These are phyloP conservation scores for Colletotrichum kahawae DNA, from an alignment of 2,329 filamentous ascomycete genomes.

Conservation along the genomic window DNA sequence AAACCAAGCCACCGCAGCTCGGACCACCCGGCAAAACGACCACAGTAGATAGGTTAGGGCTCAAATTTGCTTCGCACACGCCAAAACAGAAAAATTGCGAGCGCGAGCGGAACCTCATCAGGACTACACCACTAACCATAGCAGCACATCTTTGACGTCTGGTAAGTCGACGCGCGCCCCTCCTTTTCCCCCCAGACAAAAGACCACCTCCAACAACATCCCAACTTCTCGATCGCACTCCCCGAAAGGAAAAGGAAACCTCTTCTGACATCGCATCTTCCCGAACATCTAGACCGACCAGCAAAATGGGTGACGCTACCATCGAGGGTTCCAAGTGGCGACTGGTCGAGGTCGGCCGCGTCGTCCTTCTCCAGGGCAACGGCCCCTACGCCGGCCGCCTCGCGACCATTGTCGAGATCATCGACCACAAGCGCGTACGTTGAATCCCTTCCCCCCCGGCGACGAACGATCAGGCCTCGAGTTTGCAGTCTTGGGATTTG, in stretches of 20 bases:
- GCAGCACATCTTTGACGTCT: slow-evolving; percentile 23
- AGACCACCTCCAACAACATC: slow-evolving; percentile 26
- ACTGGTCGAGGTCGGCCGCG: slow-evolving; percentile 97
- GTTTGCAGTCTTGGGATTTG: not conserved
- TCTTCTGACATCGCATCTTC: slow-evolving; percentile 19
- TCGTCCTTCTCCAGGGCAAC: slow-evolving; percentile 85
- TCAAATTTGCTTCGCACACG: not conserved
- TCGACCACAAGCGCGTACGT: slow-evolving; percentile 99
- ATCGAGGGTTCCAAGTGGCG: slow-evolving; percentile 88
- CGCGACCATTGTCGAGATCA: slow-evolving; percentile 97
- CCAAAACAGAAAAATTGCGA: slow-evolving; percentile 15
- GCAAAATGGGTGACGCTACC: slow-evolving; percentile 82
- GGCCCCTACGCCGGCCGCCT: slow-evolving; percentile 85
- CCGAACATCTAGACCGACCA: slow-evolving; percentile 53
- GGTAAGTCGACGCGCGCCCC: slow-evolving; percentile 23
- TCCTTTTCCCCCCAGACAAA: slow-evolving; percentile 15
- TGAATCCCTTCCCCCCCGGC: slow-evolving; percentile 22
- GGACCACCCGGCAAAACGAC: not conserved
- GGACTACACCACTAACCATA: slow-evolving; percentile 14
- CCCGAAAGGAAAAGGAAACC: not conserved
- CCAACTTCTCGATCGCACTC: slow-evolving; percentile 17
- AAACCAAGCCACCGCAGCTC: slow-evolving; percentile 2
- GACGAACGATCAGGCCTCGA: not conserved
- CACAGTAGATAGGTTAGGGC: not conserved
- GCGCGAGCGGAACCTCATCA: not conserved